Evolutionary conservation across 192 early-diverging fungal genomes (phyloP).

Genomic region (Geranomyces michiganensis): DNA sequence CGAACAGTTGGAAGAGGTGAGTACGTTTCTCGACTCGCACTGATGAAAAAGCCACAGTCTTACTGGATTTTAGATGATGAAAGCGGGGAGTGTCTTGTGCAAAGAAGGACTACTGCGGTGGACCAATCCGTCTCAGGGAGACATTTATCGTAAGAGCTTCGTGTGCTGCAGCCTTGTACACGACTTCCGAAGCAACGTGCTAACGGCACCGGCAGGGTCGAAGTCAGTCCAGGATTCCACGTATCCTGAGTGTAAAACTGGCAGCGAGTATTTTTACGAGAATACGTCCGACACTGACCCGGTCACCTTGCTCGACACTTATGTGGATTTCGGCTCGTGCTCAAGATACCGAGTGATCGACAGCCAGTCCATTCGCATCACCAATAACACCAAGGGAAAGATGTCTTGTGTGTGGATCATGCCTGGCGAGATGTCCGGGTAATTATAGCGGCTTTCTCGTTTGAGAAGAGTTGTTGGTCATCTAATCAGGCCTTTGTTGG

Average conservation of each 20-base stretch:
- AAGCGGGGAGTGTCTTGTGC: constrained; percentile 41
- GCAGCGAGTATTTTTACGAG: constrained; percentile 59
- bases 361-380: constrained; percentile 45
- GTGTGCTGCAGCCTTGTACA: too few relatives aligned
- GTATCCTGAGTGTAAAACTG: constrained; percentile 41
- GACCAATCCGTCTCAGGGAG: constrained; percentile 24
- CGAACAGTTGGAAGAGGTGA: constrained; percentile 62
- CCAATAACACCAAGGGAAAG: constrained; percentile 59
- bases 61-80: constrained; percentile 42
- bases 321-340: constrained; percentile 60
- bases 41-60: constrained; percentile 6
- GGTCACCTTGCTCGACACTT: constrained; percentile 50
- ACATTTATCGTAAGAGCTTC: constrained; percentile 13
- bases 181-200: too few relatives aligned
- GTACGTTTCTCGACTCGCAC: neutral
- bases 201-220: too few relatives aligned
- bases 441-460: neutral
- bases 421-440: constrained; percentile 41
- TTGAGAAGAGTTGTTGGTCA: neutral
- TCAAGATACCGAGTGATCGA: constrained; percentile 58
- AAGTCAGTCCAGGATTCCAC: constrained; percentile 39
- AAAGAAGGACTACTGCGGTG: constrained; percentile 40
- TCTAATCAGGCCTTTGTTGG: neutral
- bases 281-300: constrained; percentile 41
- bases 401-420: constrained; percentile 62